Conservation (phyloP, 345 rosid species). For the Lepidium didymum region DNA sequence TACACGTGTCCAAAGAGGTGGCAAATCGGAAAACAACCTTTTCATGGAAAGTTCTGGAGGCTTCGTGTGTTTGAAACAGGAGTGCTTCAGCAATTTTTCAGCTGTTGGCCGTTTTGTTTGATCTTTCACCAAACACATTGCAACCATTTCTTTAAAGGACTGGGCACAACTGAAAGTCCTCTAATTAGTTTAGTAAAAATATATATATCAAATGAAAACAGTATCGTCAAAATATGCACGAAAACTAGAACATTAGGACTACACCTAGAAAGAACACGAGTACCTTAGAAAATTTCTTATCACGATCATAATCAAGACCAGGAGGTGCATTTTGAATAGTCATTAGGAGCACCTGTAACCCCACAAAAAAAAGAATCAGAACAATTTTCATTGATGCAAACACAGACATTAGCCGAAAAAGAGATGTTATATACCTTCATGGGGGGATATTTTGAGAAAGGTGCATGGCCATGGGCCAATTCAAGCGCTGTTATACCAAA, state of each 20-base stretch:
- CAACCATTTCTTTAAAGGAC: slow-evolving; percentile 99
- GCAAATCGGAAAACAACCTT: slow-evolving; percentile 64
- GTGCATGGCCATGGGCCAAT: slow-evolving; percentile 99
- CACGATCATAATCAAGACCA: slow-evolving; percentile 96
- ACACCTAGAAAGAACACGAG: slow-evolving; percentile 58
- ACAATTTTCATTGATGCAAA: background rate
- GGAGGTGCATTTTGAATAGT: slow-evolving; percentile 99
- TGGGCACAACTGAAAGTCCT: slow-evolving; percentile 88
- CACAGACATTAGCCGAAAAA: background rate
- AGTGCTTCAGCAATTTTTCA: slow-evolving; percentile 82
- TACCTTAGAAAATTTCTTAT: slow-evolving; percentile 98
- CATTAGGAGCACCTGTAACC: slow-evolving; percentile 83
- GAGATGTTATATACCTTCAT: slow-evolving; percentile 64
- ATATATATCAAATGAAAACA: background rate
- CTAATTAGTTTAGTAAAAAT: slow-evolving; percentile 58
- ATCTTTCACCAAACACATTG: slow-evolving; percentile 99
- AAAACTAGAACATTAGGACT: slow-evolving; percentile 3
- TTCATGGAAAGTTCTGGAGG: slow-evolving; percentile 87
- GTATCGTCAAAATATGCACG: background rate
- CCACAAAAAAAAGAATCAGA: background rate
- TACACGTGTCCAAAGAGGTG: slow-evolving; percentile 90
- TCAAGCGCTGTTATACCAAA: slow-evolving; percentile 97
- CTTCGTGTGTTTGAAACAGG: slow-evolving; percentile 87
- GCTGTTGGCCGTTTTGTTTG: slow-evolving; percentile 97
- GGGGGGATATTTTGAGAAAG: slow-evolving; percentile 96